A percentile compares a stretch with the other conserved stretches of the same genome.
Conservation (phyloP, 2,329 filamentous ascomycete genomes). For the Aschersonia sp. region DNA sequence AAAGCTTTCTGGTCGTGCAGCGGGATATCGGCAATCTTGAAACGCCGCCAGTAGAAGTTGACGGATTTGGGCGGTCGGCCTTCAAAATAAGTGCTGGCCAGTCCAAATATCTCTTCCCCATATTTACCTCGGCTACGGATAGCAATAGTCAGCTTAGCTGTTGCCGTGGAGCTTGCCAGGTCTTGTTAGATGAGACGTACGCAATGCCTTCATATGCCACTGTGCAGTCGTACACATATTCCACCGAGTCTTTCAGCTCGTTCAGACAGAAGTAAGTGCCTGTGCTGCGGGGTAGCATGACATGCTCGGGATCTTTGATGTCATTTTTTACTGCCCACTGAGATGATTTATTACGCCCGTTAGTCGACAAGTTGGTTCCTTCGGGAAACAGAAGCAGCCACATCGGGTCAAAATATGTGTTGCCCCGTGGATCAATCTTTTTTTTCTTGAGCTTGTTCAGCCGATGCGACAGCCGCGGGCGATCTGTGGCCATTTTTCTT, state of each 20-base stretch:
- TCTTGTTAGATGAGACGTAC: slow-evolving; percentile 37
- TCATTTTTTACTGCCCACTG: slow-evolving; percentile 66
- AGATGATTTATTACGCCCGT: slow-evolving; percentile 55
- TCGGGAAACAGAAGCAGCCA: slow-evolving; percentile 83
- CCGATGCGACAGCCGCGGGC: slow-evolving; percentile 59
- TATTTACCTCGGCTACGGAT: slow-evolving; percentile 53
- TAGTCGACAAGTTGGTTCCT: slow-evolving; percentile 65
- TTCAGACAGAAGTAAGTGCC: slow-evolving; percentile 68
- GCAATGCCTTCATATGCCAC: slow-evolving; percentile 89
- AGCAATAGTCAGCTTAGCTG: slow-evolving; percentile 1
- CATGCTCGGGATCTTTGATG: slow-evolving; percentile 56
- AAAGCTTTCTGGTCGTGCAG: slow-evolving; percentile 61
- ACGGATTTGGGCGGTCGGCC: slow-evolving; percentile 85
- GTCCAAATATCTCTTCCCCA: slow-evolving; percentile 81
- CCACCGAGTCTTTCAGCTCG: slow-evolving; percentile 57
- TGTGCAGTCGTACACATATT: slow-evolving; percentile 86
- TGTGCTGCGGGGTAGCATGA: slow-evolving; percentile 66
- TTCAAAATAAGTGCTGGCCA: slow-evolving; percentile 76
- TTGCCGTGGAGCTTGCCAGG: not conserved
- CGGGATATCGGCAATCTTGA: slow-evolving; percentile 67
- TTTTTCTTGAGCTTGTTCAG: slow-evolving; percentile 51
- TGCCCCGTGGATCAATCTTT: slow-evolving; percentile 37
- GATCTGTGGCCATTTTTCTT: slow-evolving; percentile 74
- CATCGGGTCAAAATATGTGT: slow-evolving; percentile 58
- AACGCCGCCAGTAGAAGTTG: slow-evolving; percentile 92